Evolutionary conservation across 1,139 yeast species (phyloP).

Genomic region (Pichia sp.): DNA sequence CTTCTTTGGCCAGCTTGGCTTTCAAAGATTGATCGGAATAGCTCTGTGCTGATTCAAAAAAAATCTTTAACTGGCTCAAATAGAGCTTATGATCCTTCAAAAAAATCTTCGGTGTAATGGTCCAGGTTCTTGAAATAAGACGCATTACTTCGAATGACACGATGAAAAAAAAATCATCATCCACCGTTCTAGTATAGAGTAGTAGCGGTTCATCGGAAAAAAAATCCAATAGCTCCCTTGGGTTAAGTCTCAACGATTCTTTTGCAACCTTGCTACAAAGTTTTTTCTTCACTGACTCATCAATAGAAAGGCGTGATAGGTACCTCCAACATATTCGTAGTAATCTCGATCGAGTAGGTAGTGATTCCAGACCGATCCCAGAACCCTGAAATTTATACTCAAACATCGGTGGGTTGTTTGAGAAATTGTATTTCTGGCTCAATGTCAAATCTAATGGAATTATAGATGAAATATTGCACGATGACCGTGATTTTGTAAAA

Average conservation of each 20-base stretch:
- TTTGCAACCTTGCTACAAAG: slow-evolving; percentile 5
- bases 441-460: slow-evolving; percentile 13
- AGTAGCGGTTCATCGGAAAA: not conserved
- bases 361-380: slow-evolving; percentile 12
- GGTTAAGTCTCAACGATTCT: not conserved
- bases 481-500: slow-evolving; percentile 1
- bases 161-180: slow-evolving; percentile 1
- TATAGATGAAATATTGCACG: not conserved
- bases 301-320: slow-evolving; percentile 1
- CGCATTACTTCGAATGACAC: slow-evolving; percentile 12
- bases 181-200: not conserved
- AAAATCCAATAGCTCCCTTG: slow-evolving; percentile 7
- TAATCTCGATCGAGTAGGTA: slow-evolving; percentile 6
- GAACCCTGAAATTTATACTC: slow-evolving; percentile 11
- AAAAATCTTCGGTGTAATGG: slow-evolving; percentile 3
- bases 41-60: not conserved
- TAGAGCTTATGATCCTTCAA: not conserved
- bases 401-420: slow-evolving; percentile 7
- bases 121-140: slow-evolving; percentile 8
- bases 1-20: not conserved
- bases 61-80: not conserved
- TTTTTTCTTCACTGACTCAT: not conserved
- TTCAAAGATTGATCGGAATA: not conserved
- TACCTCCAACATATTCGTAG: slow-evolving; percentile 8
- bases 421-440: slow-evolving; percentile 8